These are phyloP conservation scores for Iris macrosiphon DNA, from an alignment of 106 monocot species.

Conservation along the genomic window DNA sequence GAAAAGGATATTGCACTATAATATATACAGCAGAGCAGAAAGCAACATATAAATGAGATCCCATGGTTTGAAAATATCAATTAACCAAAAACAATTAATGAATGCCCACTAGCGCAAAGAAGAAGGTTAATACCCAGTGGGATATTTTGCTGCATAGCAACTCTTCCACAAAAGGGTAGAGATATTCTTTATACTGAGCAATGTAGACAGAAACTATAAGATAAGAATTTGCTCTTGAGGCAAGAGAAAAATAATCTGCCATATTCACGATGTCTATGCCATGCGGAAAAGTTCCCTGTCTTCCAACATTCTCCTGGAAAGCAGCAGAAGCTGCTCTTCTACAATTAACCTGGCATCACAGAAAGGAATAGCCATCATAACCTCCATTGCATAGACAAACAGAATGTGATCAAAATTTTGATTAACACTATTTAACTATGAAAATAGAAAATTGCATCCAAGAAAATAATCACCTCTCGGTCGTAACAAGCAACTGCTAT, in stretches of 20 bases:
- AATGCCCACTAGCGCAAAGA: background rate
- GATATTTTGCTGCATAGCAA: conserved; percentile 63
- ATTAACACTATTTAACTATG: background rate
- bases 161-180: conserved; percentile 84
- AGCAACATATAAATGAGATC: too few relatives aligned
- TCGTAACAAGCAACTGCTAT: conserved; percentile 95
- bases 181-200: conserved; percentile 77
- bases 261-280: conserved; percentile 89
- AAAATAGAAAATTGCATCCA: background rate
- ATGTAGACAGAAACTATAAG: conserved; percentile 73
- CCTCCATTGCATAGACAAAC: background rate
- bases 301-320: conserved; percentile 99
- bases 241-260: conserved; percentile 92
- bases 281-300: conserved; percentile 85
- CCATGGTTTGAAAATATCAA: too few relatives aligned
- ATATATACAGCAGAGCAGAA: too few relatives aligned
- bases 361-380: background rate
- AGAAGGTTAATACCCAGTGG: conserved; percentile 74
- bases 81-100: too few relatives aligned
- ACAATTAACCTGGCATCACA: conserved; percentile 79
- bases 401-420: background rate
- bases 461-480: conserved; percentile 60
- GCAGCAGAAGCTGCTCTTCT: conserved; percentile 99
- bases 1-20: too few relatives aligned
- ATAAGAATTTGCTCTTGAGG: conserved; percentile 86